Base-by-base conservation (phyloP, 306 rosid genomes). In the Acmispon strigosus region DNA sequence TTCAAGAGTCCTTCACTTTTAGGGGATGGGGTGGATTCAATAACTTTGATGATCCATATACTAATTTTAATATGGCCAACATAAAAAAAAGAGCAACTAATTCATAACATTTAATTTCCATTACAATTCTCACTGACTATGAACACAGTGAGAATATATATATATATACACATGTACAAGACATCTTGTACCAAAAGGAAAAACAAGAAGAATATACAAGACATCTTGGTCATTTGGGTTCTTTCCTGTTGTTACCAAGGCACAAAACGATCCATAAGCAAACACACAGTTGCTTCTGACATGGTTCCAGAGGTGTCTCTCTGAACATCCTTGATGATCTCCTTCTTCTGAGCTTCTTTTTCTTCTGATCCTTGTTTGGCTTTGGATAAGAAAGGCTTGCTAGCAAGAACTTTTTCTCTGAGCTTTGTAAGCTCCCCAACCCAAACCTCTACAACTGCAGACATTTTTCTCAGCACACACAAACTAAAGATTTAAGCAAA, bases 181-280 rank as follows among this genome's bases (percentile, higher is more conserved):
- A 34, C 36, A 18, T 34, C 9, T 41, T 7, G 36, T 8, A 0
- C 13, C 4, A 32, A 32, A 32, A 32, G 37, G 32, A 14, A 8
- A 58, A 34, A 60, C 16, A 17, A 60, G 10, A 61, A 61, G 19
- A 34, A 56, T 43, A 70, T 12, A 70, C 51, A 69, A 34, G 17
- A 43, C n/a, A 42, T 62, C 10, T 22, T 24, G 62, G 16, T 27
- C 5, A 59, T 4, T 16, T 22, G 12, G 66, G 34, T 62, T 34
- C 61, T 58, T 27, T 48, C 48, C 24, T 32, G 4, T 16, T 0
- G 70, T 87, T 84, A 94, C 81, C 86, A 84, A 48, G 96, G 96
- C 10, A 87, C 90, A 63, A 94, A 90, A 1, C 97, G 90, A 76
- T 94, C 96, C 90, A 90, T 88, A 43, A 90, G 87, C 96, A 94